These are phyloP conservation scores for Lodderomyces margitis DNA, from an alignment of 1,139 yeast genomes.

Conservation along the genomic window DNA sequence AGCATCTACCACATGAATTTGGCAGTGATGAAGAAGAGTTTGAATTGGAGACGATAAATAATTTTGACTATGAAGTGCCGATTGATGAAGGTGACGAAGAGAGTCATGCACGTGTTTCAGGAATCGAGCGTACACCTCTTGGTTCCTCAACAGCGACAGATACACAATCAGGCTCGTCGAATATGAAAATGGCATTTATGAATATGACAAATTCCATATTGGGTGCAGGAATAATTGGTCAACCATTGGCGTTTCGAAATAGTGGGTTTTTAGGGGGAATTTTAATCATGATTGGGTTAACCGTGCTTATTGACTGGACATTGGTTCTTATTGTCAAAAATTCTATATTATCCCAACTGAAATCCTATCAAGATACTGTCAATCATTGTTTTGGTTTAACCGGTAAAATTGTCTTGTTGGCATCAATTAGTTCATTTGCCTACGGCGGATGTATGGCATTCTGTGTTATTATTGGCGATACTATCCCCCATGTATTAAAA, in stretches of 20 bases:
- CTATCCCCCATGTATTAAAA: constrained; percentile 84
- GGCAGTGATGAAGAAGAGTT: constrained; percentile 18
- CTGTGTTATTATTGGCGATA: constrained; percentile 92
- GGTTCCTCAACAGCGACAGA: constrained; percentile 5
- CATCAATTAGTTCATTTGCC: constrained; percentile 85
- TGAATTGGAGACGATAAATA: constrained; percentile 26
- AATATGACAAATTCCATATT: constrained; percentile 93
- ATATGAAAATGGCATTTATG: constrained; percentile 87
- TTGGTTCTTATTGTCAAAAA: constrained; percentile 74
- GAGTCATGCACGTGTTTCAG: constrained; percentile 9
- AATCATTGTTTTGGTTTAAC: constrained; percentile 70
- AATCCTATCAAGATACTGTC: constrained; percentile 85
- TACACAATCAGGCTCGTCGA: constrained; percentile 32
- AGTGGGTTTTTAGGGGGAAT: constrained; percentile 79
- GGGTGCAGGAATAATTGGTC: constrained; percentile 95
- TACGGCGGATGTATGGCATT: constrained; percentile 95
- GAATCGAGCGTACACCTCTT: background rate
- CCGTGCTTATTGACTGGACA: constrained; percentile 87
- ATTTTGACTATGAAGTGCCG: constrained; percentile 20
- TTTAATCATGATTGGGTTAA: constrained; percentile 55
- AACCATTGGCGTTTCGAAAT: constrained; percentile 82
- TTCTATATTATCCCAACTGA: constrained; percentile 71
- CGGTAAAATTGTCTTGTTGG: constrained; percentile 66
- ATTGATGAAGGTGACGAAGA: constrained; percentile 13
- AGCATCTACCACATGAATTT: background rate